Percentiles rank a stretch among this genome's conserved stretches.
Conservation (phyloP, 352 stramenopile species). For the Blastocystis sp. region DNA sequence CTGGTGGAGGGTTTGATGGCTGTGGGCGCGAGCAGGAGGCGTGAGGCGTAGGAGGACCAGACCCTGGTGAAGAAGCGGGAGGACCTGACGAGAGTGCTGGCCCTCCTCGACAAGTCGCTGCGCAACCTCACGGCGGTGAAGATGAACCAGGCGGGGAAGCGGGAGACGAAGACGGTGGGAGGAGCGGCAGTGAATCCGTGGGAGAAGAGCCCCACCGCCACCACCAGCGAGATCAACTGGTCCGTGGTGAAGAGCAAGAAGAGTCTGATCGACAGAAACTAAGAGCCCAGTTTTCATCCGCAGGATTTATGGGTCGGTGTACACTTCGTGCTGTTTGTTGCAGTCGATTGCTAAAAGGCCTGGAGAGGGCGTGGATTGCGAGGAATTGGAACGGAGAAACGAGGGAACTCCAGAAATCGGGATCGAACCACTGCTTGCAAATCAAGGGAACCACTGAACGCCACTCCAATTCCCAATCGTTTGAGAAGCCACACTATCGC, state of each 20-base stretch:
- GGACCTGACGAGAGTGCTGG: slow-evolving; percentile 6
- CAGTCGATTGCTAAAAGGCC: background rate
- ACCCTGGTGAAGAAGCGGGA: slow-evolving; percentile 11
- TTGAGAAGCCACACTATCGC: slow-evolving; percentile 6
- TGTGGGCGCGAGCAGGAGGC: slow-evolving; percentile 57
- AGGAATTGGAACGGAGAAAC: background rate
- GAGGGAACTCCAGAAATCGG: background rate
- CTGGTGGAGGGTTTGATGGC: background rate
- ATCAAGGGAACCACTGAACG: slow-evolving; percentile 7
- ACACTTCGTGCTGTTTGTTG: background rate
- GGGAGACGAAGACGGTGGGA: no score
- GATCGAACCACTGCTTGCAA: background rate
- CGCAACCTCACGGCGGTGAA: slow-evolving; percentile 43
- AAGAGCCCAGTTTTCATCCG: slow-evolving; percentile 46
- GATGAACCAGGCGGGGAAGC: background rate
- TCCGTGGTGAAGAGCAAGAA: slow-evolving; percentile 15
- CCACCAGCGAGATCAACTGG: slow-evolving; percentile 17
- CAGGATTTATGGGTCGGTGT: slow-evolving; percentile 33
- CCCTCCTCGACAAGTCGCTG: slow-evolving; percentile 32
- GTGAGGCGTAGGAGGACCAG: slow-evolving; percentile 25
- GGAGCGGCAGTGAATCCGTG: background rate
- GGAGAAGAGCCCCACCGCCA: background rate
- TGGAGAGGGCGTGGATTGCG: no score
- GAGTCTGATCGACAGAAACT: background rate
- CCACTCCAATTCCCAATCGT: background rate